Percentiles rank a stretch among this genome's conserved stretches.
These are phyloP conservation scores for Fomitopsis betulina DNA, from an alignment of 1,284 basidiomycete genomes.

Conservation along the genomic window DNA sequence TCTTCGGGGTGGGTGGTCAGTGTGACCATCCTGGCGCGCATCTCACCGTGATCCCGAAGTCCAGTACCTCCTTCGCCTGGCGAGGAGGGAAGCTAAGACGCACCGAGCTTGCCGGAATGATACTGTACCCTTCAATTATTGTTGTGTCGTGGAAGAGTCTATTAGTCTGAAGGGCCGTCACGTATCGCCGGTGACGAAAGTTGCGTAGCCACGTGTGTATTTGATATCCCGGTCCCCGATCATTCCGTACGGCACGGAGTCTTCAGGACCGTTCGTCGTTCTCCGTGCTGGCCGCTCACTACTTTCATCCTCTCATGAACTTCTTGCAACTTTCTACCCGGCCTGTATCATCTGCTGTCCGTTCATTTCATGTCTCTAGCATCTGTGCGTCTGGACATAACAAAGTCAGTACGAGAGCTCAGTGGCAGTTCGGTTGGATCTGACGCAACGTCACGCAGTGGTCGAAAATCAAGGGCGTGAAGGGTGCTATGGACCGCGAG, in stretches of 20 bases:
- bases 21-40: background rate
- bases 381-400: slow-evolving; percentile 54
- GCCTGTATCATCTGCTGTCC: background rate
- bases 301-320: background rate
- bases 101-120: background rate
- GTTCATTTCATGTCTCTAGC: slow-evolving; percentile 19
- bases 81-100: background rate
- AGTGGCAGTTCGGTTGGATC: background rate
- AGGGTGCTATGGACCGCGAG: slow-evolving; percentile 68
- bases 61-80: background rate
- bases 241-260: background rate
- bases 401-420: slow-evolving; percentile 39
- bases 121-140: no score
- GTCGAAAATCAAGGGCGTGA: slow-evolving; percentile 86
- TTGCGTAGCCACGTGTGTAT: no score
- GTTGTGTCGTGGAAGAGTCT: no score
- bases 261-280: background rate
- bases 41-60: background rate
- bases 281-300: background rate
- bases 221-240: background rate
- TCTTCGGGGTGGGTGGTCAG: background rate
- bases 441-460: slow-evolving; percentile 43
- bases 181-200: no score
- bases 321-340: background rate
- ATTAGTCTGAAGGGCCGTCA: no score